Percentiles rank a stretch among this genome's conserved stretches.
Conservation (phyloP, 1,284 basidiomycete species). For the Trichosporon coremiiforme region DNA sequence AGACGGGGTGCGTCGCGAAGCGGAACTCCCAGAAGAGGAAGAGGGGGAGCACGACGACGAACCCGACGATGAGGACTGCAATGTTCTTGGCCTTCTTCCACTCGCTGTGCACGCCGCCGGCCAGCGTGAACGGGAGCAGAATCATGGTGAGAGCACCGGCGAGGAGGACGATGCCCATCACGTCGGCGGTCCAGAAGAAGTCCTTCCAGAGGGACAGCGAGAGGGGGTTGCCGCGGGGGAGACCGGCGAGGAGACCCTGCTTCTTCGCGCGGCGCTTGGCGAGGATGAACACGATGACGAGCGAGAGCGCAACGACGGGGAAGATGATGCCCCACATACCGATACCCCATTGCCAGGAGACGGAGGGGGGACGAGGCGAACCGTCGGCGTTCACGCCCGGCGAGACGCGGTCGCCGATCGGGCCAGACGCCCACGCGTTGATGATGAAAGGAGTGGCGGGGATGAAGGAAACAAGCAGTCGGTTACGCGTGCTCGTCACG, state of each 20-base stretch:
- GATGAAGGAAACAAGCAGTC: constrained; percentile 57
- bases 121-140: constrained; percentile 55
- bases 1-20: constrained; percentile 50
- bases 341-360: constrained; percentile 57
- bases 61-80: constrained; percentile 53
- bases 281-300: constrained; percentile 47
- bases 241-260: constrained; percentile 35
- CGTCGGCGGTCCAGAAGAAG: constrained; percentile 57
- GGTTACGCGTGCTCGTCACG: constrained; percentile 54
- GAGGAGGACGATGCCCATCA: constrained; percentile 51
- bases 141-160: constrained; percentile 37
- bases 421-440: constrained; percentile 33
- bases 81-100: constrained; percentile 54
- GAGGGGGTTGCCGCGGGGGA: constrained; percentile 42
- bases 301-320: constrained; percentile 50
- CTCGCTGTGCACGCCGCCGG: constrained; percentile 37
- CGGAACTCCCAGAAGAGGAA: constrained; percentile 56
- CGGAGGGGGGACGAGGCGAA: constrained; percentile 9
- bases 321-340: constrained; percentile 59
- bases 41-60: constrained; percentile 49
- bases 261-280: constrained; percentile 44
- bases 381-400: constrained; percentile 1
- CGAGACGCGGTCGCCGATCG: constrained; percentile 28
- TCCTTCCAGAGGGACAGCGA: constrained; percentile 37
- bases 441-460: constrained; percentile 56